Evolutionary conservation across 2,329 filamentous ascomycete species (phyloP).

Genomic region (Xylariaceae sp.): DNA sequence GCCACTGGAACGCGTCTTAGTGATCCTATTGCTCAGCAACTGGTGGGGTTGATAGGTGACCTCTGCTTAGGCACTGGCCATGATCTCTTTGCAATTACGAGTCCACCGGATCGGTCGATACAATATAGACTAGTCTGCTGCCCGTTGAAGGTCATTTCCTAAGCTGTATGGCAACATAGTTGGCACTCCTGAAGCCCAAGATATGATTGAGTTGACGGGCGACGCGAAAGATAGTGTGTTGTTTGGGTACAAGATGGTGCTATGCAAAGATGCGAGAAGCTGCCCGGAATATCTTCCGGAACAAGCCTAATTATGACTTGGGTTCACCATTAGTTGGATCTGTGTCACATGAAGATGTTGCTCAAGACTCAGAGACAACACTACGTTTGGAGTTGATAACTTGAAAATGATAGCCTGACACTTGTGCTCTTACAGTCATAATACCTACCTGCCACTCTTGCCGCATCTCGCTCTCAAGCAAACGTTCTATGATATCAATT

Average conservation of each 20-base stretch:
- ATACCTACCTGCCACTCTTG: neutral
- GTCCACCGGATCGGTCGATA: slow-evolving; percentile 35
- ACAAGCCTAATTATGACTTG: slow-evolving; percentile 10
- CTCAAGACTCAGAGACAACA: neutral
- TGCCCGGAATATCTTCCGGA: slow-evolving; percentile 24
- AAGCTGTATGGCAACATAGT: slow-evolving; percentile 18
- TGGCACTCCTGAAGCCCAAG: slow-evolving; percentile 24
- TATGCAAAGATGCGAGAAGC: slow-evolving; percentile 24
- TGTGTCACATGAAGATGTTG: slow-evolving; percentile 26
- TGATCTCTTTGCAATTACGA: slow-evolving; percentile 25
- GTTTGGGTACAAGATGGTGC: slow-evolving; percentile 11
- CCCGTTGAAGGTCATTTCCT: slow-evolving; percentile 20
- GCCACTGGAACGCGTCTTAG: slow-evolving; percentile 23
- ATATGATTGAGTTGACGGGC: slow-evolving; percentile 24
- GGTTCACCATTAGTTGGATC: slow-evolving; percentile 16
- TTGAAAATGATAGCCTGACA: slow-evolving; percentile 9
- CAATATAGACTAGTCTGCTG: slow-evolving; percentile 26
- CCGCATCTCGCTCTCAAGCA: neutral
- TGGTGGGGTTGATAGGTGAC: slow-evolving; percentile 31
- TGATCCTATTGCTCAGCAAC: slow-evolving; percentile 32
- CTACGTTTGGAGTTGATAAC: slow-evolving; percentile 19
- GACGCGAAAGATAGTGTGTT: slow-evolving; percentile 28
- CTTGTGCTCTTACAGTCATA: neutral
- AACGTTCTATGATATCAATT: neutral
- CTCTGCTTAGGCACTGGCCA: slow-evolving; percentile 30